Conservation (phyloP, 345 rosid species). For the Ceriops decandra region DNA sequence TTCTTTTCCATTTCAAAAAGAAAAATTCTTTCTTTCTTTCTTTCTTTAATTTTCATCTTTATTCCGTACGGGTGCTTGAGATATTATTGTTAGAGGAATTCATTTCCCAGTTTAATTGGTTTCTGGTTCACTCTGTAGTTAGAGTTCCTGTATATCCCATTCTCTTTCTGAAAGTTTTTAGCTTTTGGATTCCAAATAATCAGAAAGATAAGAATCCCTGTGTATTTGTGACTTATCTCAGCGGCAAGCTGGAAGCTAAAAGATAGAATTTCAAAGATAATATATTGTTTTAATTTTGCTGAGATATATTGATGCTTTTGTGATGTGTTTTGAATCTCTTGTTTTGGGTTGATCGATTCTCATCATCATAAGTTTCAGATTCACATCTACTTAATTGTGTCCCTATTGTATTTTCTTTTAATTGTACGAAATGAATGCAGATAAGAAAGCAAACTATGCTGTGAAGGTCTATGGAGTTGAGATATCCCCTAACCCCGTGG, state of each 20-base stretch:
- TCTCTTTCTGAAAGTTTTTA: neutral
- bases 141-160: neutral
- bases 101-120: neutral
- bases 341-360: too few relatives aligned
- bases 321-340: too few relatives aligned
- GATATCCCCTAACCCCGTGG: slow-evolving; percentile 59
- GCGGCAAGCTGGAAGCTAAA: too few relatives aligned
- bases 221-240: too few relatives aligned
- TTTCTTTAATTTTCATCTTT: too few relatives aligned
- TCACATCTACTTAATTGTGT: too few relatives aligned
- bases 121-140: neutral
- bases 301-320: too few relatives aligned
- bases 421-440: slow-evolving; percentile 28
- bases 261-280: too few relatives aligned
- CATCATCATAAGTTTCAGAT: too few relatives aligned
- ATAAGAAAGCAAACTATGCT: slow-evolving; percentile 36
- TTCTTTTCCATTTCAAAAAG: neutral
- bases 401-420: neutral
- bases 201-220: neutral
- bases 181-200: neutral
- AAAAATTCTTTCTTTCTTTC: too few relatives aligned
- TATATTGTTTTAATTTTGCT: too few relatives aligned
- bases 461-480: slow-evolving; percentile 46
- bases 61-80: neutral
- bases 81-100: neutral